Conservation (phyloP, 129 eudicot species). For the Tagetes patula region DNA sequence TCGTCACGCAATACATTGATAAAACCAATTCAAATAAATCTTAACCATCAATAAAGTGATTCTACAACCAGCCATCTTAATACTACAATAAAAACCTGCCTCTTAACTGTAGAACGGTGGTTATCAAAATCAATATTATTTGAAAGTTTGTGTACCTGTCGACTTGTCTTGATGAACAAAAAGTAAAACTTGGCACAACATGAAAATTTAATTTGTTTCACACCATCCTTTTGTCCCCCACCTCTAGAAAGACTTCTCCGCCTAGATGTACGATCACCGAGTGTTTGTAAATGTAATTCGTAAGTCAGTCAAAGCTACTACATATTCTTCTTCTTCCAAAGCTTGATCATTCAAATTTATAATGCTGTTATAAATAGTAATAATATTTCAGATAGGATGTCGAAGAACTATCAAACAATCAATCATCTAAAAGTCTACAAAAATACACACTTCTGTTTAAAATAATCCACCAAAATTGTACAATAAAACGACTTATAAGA, state of each 20-base stretch:
- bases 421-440: neutral
- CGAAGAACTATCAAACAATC: slow-evolving; percentile 3
- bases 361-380: neutral
- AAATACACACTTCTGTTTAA: neutral
- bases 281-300: neutral
- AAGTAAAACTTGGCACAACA: too few relatives aligned
- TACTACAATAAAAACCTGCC: neutral
- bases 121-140: too few relatives aligned
- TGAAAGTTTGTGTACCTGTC: too few relatives aligned
- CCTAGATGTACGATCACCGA: neutral
- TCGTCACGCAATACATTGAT: neutral
- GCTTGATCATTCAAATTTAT: neutral
- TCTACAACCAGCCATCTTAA: neutral
- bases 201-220: too few relatives aligned
- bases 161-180: too few relatives aligned
- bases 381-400: neutral
- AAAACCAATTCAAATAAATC: neutral
- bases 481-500: slow-evolving; percentile 11
- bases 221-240: neutral
- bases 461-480: slow-evolving; percentile 11
- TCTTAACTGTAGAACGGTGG: too few relatives aligned
- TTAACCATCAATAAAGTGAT: neutral
- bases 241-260: neutral
- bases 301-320: neutral
- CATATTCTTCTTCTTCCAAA: neutral